Conservation (phyloP, 2,329 filamentous ascomycete genomes). For the Cladosporium sp. region DNA sequence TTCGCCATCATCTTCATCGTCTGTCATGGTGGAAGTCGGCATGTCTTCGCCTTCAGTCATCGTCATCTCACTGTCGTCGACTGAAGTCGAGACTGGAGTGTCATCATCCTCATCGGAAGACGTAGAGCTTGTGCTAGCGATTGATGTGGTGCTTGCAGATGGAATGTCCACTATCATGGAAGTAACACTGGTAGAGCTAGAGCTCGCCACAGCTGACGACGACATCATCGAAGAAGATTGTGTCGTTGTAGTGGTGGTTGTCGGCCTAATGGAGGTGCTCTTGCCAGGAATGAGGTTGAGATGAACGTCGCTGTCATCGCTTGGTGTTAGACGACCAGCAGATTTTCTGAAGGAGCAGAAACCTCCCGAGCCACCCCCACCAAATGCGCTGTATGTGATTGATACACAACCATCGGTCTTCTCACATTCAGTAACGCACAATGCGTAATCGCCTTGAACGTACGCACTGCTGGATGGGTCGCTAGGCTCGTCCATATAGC, state of each 20-base stretch:
- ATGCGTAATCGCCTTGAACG: conserved; percentile 13
- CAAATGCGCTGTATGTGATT: conserved; percentile 22
- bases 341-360: neutral
- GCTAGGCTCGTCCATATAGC: conserved; percentile 13
- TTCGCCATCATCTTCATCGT: neutral
- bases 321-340: neutral
- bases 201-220: neutral
- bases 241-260: neutral
- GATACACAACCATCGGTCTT: conserved; percentile 23
- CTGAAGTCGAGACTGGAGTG: neutral
- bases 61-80: neutral
- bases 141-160: neutral
- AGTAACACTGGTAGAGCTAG: neutral
- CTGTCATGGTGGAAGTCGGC: neutral
- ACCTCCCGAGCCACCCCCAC: neutral
- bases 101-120: neutral
- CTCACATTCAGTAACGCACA: conserved; percentile 25
- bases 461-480: conserved; percentile 1
- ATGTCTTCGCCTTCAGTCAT: neutral
- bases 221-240: neutral
- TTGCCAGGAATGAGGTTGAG: neutral
- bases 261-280: neutral
- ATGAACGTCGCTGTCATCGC: conserved; percentile 5
- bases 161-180: neutral
- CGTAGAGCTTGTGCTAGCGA: neutral